These are phyloP conservation scores for Gossypium longicalyx DNA, from an alignment of 345 rosid species.

Conservation along the genomic window DNA sequence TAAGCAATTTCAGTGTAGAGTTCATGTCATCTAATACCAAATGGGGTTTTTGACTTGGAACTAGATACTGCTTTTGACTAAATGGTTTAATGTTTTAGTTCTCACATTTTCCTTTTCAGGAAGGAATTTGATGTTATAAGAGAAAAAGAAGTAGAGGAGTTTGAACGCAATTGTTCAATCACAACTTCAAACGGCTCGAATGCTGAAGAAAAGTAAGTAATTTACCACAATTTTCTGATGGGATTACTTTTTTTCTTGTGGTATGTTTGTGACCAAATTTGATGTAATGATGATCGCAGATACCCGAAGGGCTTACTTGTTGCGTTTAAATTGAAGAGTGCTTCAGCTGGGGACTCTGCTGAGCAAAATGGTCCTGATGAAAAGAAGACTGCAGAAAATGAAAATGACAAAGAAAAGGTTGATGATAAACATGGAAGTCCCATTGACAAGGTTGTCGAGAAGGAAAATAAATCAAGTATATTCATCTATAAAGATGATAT, in stretches of 20 bases:
- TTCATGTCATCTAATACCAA: neutral
- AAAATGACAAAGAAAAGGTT: slow-evolving; percentile 18
- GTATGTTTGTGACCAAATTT: slow-evolving; percentile 14
- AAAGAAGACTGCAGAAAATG: slow-evolving; percentile 20
- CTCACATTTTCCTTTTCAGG: slow-evolving; percentile 33
- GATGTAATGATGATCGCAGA: slow-evolving; percentile 34
- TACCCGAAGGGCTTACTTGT: slow-evolving; percentile 88
- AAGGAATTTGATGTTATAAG: slow-evolving; percentile 79
- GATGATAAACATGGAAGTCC: slow-evolving; percentile 37
- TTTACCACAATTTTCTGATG: neutral
- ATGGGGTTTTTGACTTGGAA: neutral
- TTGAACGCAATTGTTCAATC: slow-evolving; percentile 31
- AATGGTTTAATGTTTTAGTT: neutral
- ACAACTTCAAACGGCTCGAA: slow-evolving; percentile 33
- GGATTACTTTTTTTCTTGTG: neutral
- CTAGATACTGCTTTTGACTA: neutral
- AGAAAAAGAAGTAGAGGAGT: slow-evolving; percentile 43
- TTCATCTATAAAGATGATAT: slow-evolving; percentile 45
- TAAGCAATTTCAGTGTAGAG: neutral
- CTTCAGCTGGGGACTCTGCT: slow-evolving; percentile 32
- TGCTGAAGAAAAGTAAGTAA: slow-evolving; percentile 38
- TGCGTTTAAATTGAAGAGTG: slow-evolving; percentile 64
- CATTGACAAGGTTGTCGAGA: slow-evolving; percentile 35
- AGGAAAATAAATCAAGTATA: slow-evolving; percentile 39
- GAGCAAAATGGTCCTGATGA: slow-evolving; percentile 34